These are phyloP conservation scores for Fusarium sp. DNA, from an alignment of 2,329 filamentous ascomycete genomes.

Conservation along the genomic window DNA sequence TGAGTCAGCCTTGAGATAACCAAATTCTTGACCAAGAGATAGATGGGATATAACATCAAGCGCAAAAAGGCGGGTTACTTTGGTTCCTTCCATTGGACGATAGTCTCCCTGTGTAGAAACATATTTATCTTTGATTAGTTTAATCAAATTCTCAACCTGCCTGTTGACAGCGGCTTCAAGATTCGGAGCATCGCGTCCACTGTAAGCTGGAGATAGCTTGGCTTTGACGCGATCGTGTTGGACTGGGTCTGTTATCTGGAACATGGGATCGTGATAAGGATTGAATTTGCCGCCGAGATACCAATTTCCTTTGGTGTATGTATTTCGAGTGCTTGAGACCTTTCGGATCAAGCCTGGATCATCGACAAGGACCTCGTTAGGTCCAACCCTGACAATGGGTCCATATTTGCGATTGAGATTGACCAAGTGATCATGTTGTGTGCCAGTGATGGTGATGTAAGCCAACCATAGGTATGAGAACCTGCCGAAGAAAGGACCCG, in stretches of 20 bases:
- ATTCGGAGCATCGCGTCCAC: not conserved
- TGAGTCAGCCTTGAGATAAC: not conserved
- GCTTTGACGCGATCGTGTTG: not conserved
- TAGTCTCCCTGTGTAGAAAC: not conserved
- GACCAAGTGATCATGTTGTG: not conserved
- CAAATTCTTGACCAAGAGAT: not conserved
- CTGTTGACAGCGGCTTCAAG: not conserved
- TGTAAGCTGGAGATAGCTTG: not conserved
- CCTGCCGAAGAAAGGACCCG: not conserved
- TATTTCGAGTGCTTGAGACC: not conserved
- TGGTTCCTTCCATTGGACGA: not conserved
- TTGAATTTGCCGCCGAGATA: not conserved
- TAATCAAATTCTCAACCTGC: not conserved
- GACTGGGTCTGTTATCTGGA: not conserved
- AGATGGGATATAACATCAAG: conserved; percentile 6
- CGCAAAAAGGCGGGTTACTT: not conserved
- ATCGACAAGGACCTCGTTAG: not conserved
- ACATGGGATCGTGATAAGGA: not conserved
- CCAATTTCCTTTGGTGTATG: not conserved
- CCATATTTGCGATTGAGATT: not conserved
- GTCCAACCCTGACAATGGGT: not conserved
- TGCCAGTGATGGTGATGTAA: not conserved
- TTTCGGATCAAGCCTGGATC: not conserved
- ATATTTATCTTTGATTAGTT: not conserved
- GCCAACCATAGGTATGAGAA: not conserved